Percentiles rank a stretch among this genome's conserved stretches.
Conservation (phyloP, 2,329 filamentous ascomycete species). For the Cyphellophora europaea region DNA sequence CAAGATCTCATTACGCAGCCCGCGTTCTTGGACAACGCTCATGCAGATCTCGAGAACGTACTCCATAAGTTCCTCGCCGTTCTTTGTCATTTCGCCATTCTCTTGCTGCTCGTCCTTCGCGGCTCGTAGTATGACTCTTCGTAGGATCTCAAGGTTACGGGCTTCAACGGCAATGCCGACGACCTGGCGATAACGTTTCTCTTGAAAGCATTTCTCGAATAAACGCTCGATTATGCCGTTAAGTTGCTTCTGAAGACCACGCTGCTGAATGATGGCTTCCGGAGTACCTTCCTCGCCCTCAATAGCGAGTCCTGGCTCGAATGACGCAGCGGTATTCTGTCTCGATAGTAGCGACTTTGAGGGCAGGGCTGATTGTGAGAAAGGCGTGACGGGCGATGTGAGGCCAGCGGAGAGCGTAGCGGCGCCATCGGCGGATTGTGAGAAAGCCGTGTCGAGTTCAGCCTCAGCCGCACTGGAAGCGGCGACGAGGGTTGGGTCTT, state of each 20-base stretch:
- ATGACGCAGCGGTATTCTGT: slow-evolving; percentile 53
- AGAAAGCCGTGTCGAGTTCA: slow-evolving; percentile 71
- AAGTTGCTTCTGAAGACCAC: slow-evolving; percentile 67
- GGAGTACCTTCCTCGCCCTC: slow-evolving; percentile 46
- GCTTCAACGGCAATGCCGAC: slow-evolving; percentile 95
- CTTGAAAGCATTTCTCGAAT: slow-evolving; percentile 79
- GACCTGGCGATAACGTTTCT: slow-evolving; percentile 86
- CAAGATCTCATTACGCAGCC: slow-evolving; percentile 73
- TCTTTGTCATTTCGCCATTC: slow-evolving; percentile 42
- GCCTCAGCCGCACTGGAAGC: slow-evolving; percentile 42
- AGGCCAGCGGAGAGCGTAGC: slow-evolving; percentile 57
- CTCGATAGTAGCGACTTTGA: slow-evolving; percentile 93
- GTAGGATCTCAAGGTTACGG: slow-evolving; percentile 79
- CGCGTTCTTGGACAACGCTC: slow-evolving; percentile 91
- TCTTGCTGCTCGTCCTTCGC: slow-evolving; percentile 73
- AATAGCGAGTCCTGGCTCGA: slow-evolving; percentile 43
- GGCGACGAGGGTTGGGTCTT: slow-evolving; percentile 42
- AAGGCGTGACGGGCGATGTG: slow-evolving; percentile 84
- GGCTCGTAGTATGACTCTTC: slow-evolving; percentile 78
- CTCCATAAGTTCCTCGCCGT: slow-evolving; percentile 89
- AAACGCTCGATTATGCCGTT: slow-evolving; percentile 78
- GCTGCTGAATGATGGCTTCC: slow-evolving; percentile 56
- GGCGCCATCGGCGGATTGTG: slow-evolving; percentile 55
- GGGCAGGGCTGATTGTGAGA: slow-evolving; percentile 85
- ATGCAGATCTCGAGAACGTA: slow-evolving; percentile 94